Evolutionary conservation across 306 rosid species (phyloP).

Genomic region (Vicia villosa): DNA sequence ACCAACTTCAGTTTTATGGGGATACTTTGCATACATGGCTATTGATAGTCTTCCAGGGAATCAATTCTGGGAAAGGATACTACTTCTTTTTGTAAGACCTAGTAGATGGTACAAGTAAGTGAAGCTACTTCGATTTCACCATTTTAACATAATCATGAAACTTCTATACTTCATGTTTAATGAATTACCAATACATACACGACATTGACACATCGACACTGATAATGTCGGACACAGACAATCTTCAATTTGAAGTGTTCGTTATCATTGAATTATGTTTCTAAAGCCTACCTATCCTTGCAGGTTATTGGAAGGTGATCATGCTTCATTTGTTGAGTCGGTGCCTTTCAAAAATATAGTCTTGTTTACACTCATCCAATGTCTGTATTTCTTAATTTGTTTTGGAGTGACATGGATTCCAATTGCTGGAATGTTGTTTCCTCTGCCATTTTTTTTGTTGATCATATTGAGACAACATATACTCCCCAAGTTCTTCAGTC

Average conservation of each 20-base stretch:
- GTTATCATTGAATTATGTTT: neutral
- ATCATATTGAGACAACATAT: conserved; percentile 66
- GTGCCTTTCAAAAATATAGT: conserved; percentile 64
- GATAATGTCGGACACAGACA: neutral
- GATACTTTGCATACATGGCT: conserved; percentile 92
- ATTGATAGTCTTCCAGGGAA: conserved; percentile 94
- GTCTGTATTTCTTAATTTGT: conserved; percentile 67
- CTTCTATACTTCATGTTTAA: neutral
- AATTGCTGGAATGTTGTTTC: conserved; percentile 83
- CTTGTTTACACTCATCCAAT: conserved; percentile 69
- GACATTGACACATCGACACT: neutral
- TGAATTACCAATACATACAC: neutral
- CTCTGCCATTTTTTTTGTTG: conserved; percentile 75
- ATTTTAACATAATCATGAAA: conserved; percentile 12
- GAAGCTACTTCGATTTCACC: conserved; percentile 10
- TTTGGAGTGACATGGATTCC: conserved; percentile 77
- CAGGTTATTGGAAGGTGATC: conserved; percentile 65
- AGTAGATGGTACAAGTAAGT: conserved; percentile 75
- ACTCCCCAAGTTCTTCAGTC: conserved; percentile 66
- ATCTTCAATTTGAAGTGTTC: neutral
- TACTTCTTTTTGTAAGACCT: conserved; percentile 69
- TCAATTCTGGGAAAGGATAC: conserved; percentile 84
- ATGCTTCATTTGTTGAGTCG: conserved; percentile 79
- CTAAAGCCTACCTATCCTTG: conserved; percentile 9
- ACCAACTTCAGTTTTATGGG: conserved; percentile 92